These are phyloP conservation scores for Beverwykella pulmonaria DNA, from an alignment of 495 filamentous ascomycete species.

Conservation along the genomic window DNA sequence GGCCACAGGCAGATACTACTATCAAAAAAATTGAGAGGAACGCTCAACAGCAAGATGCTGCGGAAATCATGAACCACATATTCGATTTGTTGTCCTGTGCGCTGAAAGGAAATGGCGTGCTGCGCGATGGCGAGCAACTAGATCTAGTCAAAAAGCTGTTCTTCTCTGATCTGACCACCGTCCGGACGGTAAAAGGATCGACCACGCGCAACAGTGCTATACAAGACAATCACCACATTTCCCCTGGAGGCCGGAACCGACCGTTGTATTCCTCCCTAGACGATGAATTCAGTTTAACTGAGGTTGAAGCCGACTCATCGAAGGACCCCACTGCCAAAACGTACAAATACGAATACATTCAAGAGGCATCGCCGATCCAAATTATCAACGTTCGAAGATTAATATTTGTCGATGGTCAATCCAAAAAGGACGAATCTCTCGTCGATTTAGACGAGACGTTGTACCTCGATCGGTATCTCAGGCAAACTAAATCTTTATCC, in stretches of 20 bases:
- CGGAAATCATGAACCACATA: slow-evolving; percentile 90
- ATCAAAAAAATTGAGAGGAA: slow-evolving; percentile 53
- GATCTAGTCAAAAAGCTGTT: slow-evolving; percentile 71
- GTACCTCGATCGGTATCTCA: slow-evolving; percentile 89
- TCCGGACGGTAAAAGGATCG: neutral
- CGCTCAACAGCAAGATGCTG: slow-evolving; percentile 82
- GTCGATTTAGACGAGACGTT: slow-evolving; percentile 74
- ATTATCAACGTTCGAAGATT: slow-evolving; percentile 87
- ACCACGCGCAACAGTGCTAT: slow-evolving; percentile 11
- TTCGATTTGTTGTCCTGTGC: slow-evolving; percentile 88
- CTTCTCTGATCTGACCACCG: slow-evolving; percentile 31
- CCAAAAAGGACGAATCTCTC: slow-evolving; percentile 77
- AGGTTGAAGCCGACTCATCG: slow-evolving; percentile 50
- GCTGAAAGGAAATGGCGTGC: slow-evolving; percentile 66
- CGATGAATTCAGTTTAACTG: slow-evolving; percentile 77
- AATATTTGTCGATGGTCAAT: slow-evolving; percentile 62
- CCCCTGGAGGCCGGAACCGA: slow-evolving; percentile 35
- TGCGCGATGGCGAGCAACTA: slow-evolving; percentile 69
- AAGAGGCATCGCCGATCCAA: slow-evolving; percentile 75
- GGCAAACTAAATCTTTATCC: slow-evolving; percentile 47
- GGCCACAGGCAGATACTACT: slow-evolving; percentile 20
- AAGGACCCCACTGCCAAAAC: slow-evolving; percentile 64
- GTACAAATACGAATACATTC: slow-evolving; percentile 72
- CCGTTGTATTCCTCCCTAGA: slow-evolving; percentile 85
- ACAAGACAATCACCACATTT: slow-evolving; percentile 25